Percentiles rank a stretch among this genome's conserved stretches.
phyloP scores from a whole-genome alignment of 2,329 filamentous ascomycete genomes.

The Cercospora beticola region DNA sequence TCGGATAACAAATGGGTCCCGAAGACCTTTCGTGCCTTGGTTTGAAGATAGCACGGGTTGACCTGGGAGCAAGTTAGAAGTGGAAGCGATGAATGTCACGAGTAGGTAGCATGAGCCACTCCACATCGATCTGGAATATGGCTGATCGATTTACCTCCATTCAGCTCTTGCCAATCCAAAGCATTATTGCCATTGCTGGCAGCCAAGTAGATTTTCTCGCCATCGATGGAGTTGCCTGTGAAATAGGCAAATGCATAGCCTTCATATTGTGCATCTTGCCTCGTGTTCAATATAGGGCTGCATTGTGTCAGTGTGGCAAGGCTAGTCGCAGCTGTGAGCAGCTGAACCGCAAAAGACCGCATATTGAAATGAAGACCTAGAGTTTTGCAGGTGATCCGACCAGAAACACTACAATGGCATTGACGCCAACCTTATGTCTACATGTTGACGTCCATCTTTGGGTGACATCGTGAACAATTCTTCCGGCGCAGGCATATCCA shows the following conservation, averaged over 20 bases:
- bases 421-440: not conserved
- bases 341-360: conserved; percentile 6
- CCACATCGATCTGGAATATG: not conserved
- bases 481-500: conserved; percentile 6
- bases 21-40: conserved; percentile 51
- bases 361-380: not conserved
- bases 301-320: conserved; percentile 5
- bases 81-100: not conserved
- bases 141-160: conserved; percentile 35
- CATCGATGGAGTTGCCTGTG: conserved; percentile 45
- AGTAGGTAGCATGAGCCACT: not conserved
- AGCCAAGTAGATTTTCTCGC: conserved; percentile 56
- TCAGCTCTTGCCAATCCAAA: conserved; percentile 53
- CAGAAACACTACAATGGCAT: not conserved
- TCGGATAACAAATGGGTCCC: conserved; percentile 56
- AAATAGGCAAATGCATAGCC: conserved; percentile 57
- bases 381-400: not conserved
- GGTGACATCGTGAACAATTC: conserved; percentile 2
- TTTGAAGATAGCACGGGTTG: conserved; percentile 50
- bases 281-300: conserved; percentile 2
- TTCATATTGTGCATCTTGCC: conserved; percentile 20
- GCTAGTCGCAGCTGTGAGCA: conserved; percentile 11
- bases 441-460: not conserved
- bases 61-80: conserved; percentile 16
- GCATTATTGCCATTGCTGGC: conserved; percentile 56